phyloP scores from a whole-genome alignment of 176 grass and related monocot genomes.

The Triticum urartu region DNA sequence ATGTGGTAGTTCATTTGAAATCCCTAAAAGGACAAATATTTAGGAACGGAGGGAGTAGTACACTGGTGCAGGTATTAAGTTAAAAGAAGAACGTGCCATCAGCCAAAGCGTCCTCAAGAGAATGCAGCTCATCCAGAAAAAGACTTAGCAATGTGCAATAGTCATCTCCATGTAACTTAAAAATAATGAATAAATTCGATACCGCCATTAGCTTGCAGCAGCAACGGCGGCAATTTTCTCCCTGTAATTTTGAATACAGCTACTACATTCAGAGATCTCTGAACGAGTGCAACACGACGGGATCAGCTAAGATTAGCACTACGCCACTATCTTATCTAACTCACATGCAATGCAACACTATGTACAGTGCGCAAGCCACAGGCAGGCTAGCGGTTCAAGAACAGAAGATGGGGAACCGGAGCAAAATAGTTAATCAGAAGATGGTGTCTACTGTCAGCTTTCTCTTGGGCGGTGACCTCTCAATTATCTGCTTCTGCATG shows the following conservation, averaged over 20 bases:
- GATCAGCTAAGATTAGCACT: constrained; percentile 19
- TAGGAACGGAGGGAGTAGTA: too few species aligned
- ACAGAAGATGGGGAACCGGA: not conserved
- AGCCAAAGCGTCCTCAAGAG: not conserved
- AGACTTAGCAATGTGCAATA: not conserved
- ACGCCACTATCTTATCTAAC: constrained; percentile 10
- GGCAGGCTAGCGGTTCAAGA: not conserved
- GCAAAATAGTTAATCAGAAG: constrained; percentile 29
- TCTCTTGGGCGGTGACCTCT: constrained; percentile 70
- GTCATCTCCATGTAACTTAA: not conserved
- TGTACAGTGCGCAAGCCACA: constrained; percentile 4
- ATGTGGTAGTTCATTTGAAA: too few species aligned
- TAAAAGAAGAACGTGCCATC: not conserved
- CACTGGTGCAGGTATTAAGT: not conserved
- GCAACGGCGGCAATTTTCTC: not conserved
- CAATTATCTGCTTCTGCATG: constrained; percentile 90
- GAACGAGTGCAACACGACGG: not conserved
- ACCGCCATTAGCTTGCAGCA: constrained; percentile 4
- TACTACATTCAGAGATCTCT: not conserved
- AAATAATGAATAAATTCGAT: constrained; percentile 11
- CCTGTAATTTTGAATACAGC: not conserved
- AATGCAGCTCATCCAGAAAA: not conserved
- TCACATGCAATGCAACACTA: constrained; percentile 7
- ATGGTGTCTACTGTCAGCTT: constrained; percentile 70
- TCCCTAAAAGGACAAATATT: too few species aligned